These are phyloP conservation scores for Penicillium cataractarum DNA, from an alignment of 495 filamentous ascomycete species.

Conservation along the genomic window DNA sequence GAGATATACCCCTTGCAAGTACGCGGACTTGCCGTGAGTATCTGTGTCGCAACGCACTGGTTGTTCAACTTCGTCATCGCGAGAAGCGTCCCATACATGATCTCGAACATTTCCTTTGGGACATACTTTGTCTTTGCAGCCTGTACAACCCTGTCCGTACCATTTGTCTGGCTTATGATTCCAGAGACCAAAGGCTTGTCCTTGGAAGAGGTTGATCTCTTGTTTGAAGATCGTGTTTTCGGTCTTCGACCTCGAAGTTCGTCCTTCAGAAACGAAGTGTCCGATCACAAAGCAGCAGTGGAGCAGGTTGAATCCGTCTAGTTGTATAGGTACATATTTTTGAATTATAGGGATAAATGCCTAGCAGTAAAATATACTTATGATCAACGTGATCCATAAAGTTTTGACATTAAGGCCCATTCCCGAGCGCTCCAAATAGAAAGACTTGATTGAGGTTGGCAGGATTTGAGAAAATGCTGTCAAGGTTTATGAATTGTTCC, in stretches of 20 bases:
- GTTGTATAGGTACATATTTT: background rate
- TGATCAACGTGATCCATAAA: too few relatives aligned
- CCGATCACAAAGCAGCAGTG: constrained; percentile 12
- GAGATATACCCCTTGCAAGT: constrained; percentile 47
- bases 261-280: background rate
- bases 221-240: constrained; percentile 15
- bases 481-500: too few relatives aligned
- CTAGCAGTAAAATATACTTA: too few relatives aligned
- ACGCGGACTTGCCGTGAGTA: constrained; percentile 52
- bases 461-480: too few relatives aligned
- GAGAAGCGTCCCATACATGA: constrained; percentile 37
- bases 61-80: constrained; percentile 24
- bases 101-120: constrained; percentile 43
- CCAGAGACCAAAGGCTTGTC: constrained; percentile 23
- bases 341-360: too few relatives aligned
- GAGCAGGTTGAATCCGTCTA: constrained; percentile 19
- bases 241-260: background rate
- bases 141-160: constrained; percentile 33
- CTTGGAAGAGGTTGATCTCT: constrained; percentile 22
- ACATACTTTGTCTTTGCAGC: constrained; percentile 44
- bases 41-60: constrained; percentile 30
- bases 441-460: too few relatives aligned
- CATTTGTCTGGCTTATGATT: constrained; percentile 49
- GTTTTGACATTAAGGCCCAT: too few relatives aligned
- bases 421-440: too few relatives aligned